phyloP scores from a whole-genome alignment of 2,329 filamentous ascomycete species.

The Talaromyces sp. region DNA sequence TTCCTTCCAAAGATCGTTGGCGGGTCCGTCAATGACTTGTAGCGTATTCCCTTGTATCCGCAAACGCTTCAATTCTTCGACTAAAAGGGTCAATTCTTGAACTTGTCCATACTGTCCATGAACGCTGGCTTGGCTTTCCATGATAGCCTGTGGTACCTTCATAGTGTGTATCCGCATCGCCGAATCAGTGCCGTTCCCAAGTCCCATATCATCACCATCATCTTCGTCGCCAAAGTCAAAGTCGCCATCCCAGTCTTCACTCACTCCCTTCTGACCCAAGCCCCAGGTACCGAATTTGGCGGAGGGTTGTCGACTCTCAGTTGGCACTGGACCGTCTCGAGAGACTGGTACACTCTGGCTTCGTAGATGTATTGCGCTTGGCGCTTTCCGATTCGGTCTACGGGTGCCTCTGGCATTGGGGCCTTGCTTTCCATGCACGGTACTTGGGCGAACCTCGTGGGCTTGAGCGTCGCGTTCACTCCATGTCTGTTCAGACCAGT shows the following conservation, averaged over 20 bases:
- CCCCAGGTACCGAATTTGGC: constrained; percentile 65
- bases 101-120: constrained; percentile 63
- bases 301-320: constrained; percentile 49
- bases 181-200: constrained; percentile 18
- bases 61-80: constrained; percentile 63
- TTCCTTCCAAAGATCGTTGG: constrained; percentile 58
- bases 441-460: constrained; percentile 56
- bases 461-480: constrained; percentile 52
- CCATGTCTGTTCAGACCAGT: constrained; percentile 61
- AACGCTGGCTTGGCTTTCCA: constrained; percentile 63
- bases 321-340: constrained; percentile 48
- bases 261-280: constrained; percentile 63
- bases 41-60: constrained; percentile 53
- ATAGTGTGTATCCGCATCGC: constrained; percentile 29
- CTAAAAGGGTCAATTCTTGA: constrained; percentile 60
- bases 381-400: constrained; percentile 54
- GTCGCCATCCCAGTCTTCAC: constrained; percentile 66
- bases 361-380: constrained; percentile 59
- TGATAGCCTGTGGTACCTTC: constrained; percentile 58
- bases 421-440: constrained; percentile 62
- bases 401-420: constrained; percentile 56
- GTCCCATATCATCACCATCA: constrained; percentile 21
- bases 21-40: constrained; percentile 52
- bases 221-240: constrained; percentile 61
- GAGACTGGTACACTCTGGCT: constrained; percentile 64